Percentiles rank a stretch among this genome's conserved stretches.
These are phyloP conservation scores for Rhynchosporium agropyri DNA, from an alignment of 2,329 filamentous ascomycete species.

Conservation along the genomic window DNA sequence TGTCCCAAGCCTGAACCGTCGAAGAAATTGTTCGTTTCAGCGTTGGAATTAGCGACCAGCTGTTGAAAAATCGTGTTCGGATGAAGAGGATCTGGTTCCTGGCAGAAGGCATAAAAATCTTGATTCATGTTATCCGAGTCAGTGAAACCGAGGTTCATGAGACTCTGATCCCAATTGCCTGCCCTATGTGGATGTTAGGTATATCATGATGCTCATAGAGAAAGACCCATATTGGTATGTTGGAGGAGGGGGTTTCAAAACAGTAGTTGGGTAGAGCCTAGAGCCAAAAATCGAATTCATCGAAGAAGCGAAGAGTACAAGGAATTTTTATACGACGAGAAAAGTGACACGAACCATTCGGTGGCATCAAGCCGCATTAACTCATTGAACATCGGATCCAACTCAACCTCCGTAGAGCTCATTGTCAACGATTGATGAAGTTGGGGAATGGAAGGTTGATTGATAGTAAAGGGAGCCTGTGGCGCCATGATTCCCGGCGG, in stretches of 20 bases:
- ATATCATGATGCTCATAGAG: too few species aligned
- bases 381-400: constrained; percentile 59
- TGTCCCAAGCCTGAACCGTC: constrained; percentile 30
- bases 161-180: constrained; percentile 41
- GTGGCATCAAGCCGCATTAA: constrained; percentile 58
- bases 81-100: constrained; percentile 40
- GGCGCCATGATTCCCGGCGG: constrained; percentile 11
- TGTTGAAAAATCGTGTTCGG: constrained; percentile 41
- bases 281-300: not conserved
- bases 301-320: not conserved
- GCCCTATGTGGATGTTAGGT: constrained; percentile 34
- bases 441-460: constrained; percentile 24
- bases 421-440: constrained; percentile 32
- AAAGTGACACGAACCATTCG: constrained; percentile 45
- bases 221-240: too few species aligned
- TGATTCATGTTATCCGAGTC: constrained; percentile 42
- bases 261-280: too few species aligned
- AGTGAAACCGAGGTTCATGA: constrained; percentile 44
- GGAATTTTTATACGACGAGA: not conserved
- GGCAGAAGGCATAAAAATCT: constrained; percentile 42
- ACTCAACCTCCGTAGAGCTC: constrained; percentile 36
- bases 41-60: constrained; percentile 38
- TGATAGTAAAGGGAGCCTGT: constrained; percentile 22
- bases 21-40: constrained; percentile 34
- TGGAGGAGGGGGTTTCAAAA: too few species aligned